A percentile compares a stretch with the other conserved stretches of the same genome.
These are phyloP conservation scores for Nectriaceae sp. DNA, from an alignment of 2,329 filamentous ascomycete species.

Conservation along the genomic window DNA sequence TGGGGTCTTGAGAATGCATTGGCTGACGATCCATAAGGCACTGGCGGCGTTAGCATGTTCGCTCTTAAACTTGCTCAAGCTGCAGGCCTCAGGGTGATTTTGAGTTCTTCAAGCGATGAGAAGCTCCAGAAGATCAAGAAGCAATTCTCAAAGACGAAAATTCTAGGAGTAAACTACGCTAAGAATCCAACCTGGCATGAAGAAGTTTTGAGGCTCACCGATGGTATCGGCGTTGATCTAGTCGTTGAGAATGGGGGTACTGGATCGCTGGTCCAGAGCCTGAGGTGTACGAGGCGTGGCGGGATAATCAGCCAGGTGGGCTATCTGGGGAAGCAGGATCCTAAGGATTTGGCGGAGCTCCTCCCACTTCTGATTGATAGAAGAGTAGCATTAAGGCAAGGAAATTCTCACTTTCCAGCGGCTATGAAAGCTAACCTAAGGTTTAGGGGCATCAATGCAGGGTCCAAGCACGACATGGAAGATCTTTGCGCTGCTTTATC, in stretches of 20 bases:
- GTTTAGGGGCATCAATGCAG: conserved; percentile 40
- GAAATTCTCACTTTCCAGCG: background rate
- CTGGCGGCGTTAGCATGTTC: conserved; percentile 41
- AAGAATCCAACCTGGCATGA: conserved; percentile 48
- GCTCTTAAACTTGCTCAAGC: conserved; percentile 49
- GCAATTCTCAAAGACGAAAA: conserved; percentile 42
- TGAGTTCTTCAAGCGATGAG: conserved; percentile 52
- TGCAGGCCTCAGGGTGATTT: conserved; percentile 51
- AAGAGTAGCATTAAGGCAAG: conserved; percentile 33
- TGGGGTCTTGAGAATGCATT: rapidly evolving
- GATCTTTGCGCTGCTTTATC: conserved; percentile 39
- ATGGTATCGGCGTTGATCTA: conserved; percentile 47
- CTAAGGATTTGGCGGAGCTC: conserved; percentile 34
- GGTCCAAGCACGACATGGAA: conserved; percentile 41
- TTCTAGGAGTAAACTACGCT: conserved; percentile 50
- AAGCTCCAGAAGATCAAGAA: conserved; percentile 48
- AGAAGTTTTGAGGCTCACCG: conserved; percentile 44
- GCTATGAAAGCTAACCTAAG: conserved; percentile 1
- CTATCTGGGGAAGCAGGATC: conserved; percentile 37
- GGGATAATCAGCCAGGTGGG: conserved; percentile 46
- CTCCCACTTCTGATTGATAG: conserved; percentile 39
- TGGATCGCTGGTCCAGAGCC: conserved; percentile 38
- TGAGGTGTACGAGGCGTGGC: conserved; percentile 42
- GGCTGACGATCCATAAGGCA: conserved; percentile 30
- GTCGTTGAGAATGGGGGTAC: conserved; percentile 48